Percentiles rank a stretch among this genome's conserved stretches.
phyloP scores from a whole-genome alignment of 2,329 filamentous ascomycete species.

The Xylaria multiplex region DNA sequence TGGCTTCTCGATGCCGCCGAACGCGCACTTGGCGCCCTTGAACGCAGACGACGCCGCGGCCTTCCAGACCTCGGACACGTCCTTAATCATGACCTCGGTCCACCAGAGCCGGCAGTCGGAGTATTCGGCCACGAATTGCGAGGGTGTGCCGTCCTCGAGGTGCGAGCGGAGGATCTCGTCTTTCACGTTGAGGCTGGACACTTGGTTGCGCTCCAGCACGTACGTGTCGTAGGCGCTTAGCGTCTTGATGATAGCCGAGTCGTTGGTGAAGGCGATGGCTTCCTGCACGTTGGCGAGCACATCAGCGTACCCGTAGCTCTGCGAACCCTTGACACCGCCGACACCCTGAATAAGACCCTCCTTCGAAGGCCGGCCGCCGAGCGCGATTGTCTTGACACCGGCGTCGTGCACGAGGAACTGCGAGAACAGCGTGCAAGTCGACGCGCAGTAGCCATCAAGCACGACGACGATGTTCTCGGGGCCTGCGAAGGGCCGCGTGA shows the following conservation, averaged over 20 bases:
- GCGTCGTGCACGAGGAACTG: slow-evolving; percentile 64
- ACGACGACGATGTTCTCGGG: slow-evolving; percentile 68
- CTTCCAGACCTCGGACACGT: slow-evolving; percentile 60
- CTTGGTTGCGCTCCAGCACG: slow-evolving; percentile 49
- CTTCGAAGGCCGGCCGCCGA: slow-evolving; percentile 59
- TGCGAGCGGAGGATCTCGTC: slow-evolving; percentile 53
- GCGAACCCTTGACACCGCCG: slow-evolving; percentile 63
- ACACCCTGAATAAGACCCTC: slow-evolving; percentile 63
- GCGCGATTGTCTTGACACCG: slow-evolving; percentile 63
- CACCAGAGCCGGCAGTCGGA: slow-evolving; percentile 63
- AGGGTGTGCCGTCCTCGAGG: slow-evolving; percentile 54
- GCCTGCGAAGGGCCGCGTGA: slow-evolving; percentile 62
- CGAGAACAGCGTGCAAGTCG: slow-evolving; percentile 66
- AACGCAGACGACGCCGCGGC: slow-evolving; percentile 54
- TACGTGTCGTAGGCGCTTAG: slow-evolving; percentile 49
- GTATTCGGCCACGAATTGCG: slow-evolving; percentile 60
- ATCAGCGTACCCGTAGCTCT: slow-evolving; percentile 50
- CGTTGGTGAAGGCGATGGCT: slow-evolving; percentile 44
- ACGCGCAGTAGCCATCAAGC: slow-evolving; percentile 68
- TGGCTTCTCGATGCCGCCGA: slow-evolving; percentile 48
- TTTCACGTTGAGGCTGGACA: slow-evolving; percentile 52
- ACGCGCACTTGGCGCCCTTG: slow-evolving; percentile 54
- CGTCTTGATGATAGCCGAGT: slow-evolving; percentile 45
- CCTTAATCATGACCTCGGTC: slow-evolving; percentile 59
- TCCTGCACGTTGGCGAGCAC: slow-evolving; percentile 45